Base-by-base conservation (phyloP, 768 basidiomycete genomes). In the Russula vinacea region DNA sequence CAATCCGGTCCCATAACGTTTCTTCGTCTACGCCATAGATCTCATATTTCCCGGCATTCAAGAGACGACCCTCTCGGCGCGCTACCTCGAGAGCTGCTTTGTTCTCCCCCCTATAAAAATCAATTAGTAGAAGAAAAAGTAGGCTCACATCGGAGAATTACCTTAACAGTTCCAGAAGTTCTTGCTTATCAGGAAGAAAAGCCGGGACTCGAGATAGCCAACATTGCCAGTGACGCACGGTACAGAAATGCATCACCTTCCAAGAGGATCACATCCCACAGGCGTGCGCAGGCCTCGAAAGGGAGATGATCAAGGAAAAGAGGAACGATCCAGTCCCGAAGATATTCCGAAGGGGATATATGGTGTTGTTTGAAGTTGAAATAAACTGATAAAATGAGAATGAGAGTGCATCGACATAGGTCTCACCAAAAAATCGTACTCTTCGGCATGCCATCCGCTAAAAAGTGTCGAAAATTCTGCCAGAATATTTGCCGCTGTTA, bases 301-400 rank as follows among this genome's bases (percentile, higher is more conserved):
- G 92, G 92, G n/a, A 96, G 78, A 72, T 94, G 92, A 67, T 91
- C 82, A 42, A 92, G 75, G 73, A 93, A 96, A 17, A 94, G 76
- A 0, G 93, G 85, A 35, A 89, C 70, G 32, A 96, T 70, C 94
- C 94, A 96, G 62, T 87, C 86, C 0, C 81, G 83, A 17, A 96
- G 79, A 77, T 95, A 96, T n/a, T 85, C 81, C 2, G 85, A 77
- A 1, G 94, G 93, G 1, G 92, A 89, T 70, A 96, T 84, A 67
- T 94, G 91, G 72, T 94, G 91, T 70, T 94, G 91, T 73, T 94
- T 93, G 76, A 95, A 94, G 76, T 94, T 94, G 77, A 93, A 91
- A 73, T 93, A 94, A 66, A 96, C 92, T 94, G 53, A 10, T n/a
- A 37, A 29, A 35, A 35, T 35, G 29, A 29, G 47, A 33, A 24